Evolutionary conservation across 345 rosid genomes (phyloP), one percentile per base, ranked within the genome.

Genomic region (Murraya koenigii): DNA sequence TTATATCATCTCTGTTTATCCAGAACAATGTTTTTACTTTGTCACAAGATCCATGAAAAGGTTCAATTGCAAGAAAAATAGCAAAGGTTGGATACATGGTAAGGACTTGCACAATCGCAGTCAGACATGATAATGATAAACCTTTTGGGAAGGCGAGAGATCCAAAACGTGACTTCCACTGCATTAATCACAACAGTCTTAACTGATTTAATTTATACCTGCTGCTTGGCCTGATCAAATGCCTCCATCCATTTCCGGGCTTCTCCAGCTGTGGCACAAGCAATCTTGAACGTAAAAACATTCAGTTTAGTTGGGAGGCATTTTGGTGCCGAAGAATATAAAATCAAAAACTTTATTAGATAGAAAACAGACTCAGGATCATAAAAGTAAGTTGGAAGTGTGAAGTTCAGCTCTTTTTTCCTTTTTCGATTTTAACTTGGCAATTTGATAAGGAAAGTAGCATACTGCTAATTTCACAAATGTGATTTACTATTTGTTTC

Each of bases 221-320:
- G 99, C 77, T 96, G 97, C 88, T 94, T 96, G 80, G 98, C 98
- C 52, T 87, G 88, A 80, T 94, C 92, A 89, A 96, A 96, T 74
- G 99, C 99, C 78, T 96, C 98, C 81, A 88, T 85, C 99, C 99
- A 96, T 79, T 91, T 89, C 54, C 79, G 77, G 78, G 91, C 90
- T 88, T 96, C 98, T 84, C 93, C 99, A 80, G 97, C 97, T 2
- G 92, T 83, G 75, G 90, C 88, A 87, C 98, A 94, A 79, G 97
- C 99, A 87, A 96, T 92, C 99, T 95, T 76, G 59, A 86, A 89
- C 69, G 66, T 71, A 60, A 78, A 79, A 54, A 84, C 73, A 55
- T 32, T 38, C 68, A 76, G 33, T 77, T 77, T 61, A 69, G 71
- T 49, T 59, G n/a, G 64, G 55, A 72, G 39, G 58, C 75, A 15